A percentile compares a stretch with the other conserved stretches of the same genome.
Conservation (phyloP, 495 filamentous ascomycete genomes). For the Lepraria neglecta region DNA sequence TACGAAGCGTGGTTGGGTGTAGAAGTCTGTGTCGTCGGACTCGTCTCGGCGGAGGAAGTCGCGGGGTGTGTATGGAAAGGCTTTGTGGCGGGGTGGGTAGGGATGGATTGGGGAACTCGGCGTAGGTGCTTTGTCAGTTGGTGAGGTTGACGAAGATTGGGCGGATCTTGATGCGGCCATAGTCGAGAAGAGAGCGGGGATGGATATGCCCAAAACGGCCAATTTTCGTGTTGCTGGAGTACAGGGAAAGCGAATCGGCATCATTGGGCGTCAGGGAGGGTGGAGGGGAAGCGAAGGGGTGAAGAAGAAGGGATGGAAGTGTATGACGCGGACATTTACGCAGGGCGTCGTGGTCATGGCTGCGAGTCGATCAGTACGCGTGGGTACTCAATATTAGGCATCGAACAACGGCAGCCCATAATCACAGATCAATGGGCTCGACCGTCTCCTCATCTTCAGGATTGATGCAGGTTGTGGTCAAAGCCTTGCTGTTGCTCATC, state of each 20-base stretch:
- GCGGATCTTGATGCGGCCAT: conserved; percentile 19
- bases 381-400: too few relatives aligned
- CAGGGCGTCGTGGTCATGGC: too few relatives aligned
- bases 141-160: background rate
- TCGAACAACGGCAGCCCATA: background rate
- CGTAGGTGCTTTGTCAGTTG: background rate
- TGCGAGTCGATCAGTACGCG: too few relatives aligned
- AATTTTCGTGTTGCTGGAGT: background rate
- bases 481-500: background rate
- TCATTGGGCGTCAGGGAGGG: background rate
- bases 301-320: conserved; percentile 2
- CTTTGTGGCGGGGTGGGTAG: conserved; percentile 26
- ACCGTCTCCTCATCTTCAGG: background rate
- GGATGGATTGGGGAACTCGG: conserved; percentile 16
- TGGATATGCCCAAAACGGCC: conserved; percentile 20
- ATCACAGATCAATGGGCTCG: background rate
- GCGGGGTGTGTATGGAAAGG: conserved; percentile 33
- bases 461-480: background rate
- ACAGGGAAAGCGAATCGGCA: conserved; percentile 4
- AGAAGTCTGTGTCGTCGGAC: conserved; percentile 36
- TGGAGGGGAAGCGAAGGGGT: background rate
- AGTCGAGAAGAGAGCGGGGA: conserved; percentile 23
- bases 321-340: conserved; percentile 18
- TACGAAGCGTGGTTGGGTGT: conserved; percentile 39
- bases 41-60: conserved; percentile 37